Conservation (phyloP, 2,329 filamentous ascomycete genomes). For the Penicillium sp. region DNA sequence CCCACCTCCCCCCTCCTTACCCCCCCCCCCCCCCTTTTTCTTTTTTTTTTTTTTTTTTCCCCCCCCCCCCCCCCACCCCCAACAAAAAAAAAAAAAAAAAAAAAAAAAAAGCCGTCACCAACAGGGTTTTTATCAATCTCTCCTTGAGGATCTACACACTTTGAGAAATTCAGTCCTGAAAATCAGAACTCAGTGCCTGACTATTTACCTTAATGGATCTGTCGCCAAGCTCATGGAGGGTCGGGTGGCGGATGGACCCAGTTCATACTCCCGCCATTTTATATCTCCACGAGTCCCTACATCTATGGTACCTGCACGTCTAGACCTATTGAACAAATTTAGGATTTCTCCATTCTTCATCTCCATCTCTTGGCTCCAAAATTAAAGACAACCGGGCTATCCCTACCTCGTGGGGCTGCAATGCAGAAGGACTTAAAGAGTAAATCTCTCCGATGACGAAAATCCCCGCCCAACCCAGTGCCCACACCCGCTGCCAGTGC, state of each 20-base stretch:
- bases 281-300: not conserved
- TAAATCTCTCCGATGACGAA: not conserved
- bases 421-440: not conserved
- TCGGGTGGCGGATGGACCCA: not conserved
- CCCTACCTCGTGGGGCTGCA: not conserved
- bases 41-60: too few species aligned
- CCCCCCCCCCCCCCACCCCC: too few species aligned
- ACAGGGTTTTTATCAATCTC: not conserved
- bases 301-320: not conserved
- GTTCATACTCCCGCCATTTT: not conserved
- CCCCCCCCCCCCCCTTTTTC: too few species aligned
- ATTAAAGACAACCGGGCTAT: too few species aligned
- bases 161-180: not conserved
- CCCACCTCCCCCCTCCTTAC: too few species aligned
- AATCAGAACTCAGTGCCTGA: not conserved
- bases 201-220: not conserved
- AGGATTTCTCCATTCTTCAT: not conserved
- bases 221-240: not conserved
- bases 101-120: not conserved
- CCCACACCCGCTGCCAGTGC: conserved; percentile 2
- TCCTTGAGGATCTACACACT: too few species aligned
- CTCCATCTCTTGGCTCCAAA: not conserved
- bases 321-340: not conserved
- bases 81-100: too few species aligned
- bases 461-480: not conserved